Base-by-base conservation (phyloP, 148 eudicot species). In the Rhododendron vialii region DNA sequence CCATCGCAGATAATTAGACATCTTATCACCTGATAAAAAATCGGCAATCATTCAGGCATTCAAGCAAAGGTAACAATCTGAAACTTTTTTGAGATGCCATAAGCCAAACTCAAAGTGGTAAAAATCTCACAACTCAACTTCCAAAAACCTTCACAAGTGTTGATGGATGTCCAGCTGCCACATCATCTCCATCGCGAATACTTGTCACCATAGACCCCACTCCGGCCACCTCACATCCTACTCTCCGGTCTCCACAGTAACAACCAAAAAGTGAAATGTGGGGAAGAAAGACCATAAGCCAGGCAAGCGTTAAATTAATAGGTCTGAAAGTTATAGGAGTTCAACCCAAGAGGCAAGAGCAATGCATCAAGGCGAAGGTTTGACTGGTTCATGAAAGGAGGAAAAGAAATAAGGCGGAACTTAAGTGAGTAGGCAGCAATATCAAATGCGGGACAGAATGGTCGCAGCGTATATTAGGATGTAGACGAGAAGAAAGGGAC, bases 81-180 rank as follows among this genome's bases (percentile, higher is more conserved):
- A 76, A 76, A 76, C 80, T 36, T 38, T 20, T 8, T 76, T 41
- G 47, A 41, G 47, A 17, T 36, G 48, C 50, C n/a, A 76, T 7
- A 76, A 76, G 47, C 50, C 80, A 76, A 75, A 75, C 78, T 75
- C 45, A 74, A 74, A 74, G 78, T 74, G 2, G 41, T 75, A 35
- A 30, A 75, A 38, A 41, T 41, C n/a, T 76, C 80, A 0, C 24
- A 76, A 38, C 80, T 17, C 50, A 41, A 38, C 80, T 76, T 38
- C n/a, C 80, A 76, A 76, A 76, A 36, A 17, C 1, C 74, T 67
- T 67, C 74, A 67, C 74, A 67, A 67, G 35, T 67, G 74, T 67
- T 11, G 33, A 67, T n/a, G 30, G 71, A 63, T 67, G 33, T 67
- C 73, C 74, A 26, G 71, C 71, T 65, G 30, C 30, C 71, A 65